Base-by-base conservation (phyloP, 768 basidiomycete genomes). In the Kwoniella mangroviensis region DNA sequence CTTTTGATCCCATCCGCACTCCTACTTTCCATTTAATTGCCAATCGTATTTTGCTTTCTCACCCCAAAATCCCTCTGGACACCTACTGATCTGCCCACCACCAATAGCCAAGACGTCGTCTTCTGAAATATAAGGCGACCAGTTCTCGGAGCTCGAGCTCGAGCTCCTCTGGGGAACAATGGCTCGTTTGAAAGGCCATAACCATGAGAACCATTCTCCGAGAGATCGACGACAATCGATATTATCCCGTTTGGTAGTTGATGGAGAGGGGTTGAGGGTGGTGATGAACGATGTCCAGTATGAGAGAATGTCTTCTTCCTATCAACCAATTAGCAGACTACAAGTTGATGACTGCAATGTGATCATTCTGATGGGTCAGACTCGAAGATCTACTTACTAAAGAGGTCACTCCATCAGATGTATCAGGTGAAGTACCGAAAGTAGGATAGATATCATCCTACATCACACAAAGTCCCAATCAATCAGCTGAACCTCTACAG, bases 391-490 rank as follows among this genome's bases (percentile, higher is more conserved):
- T 34, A 52, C 68, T 57, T 24, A 71, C 72, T 0, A 75, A 55
- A 7, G 70, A 51, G 1, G 41, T 22, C 3, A 49, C 43, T 2
- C 28, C 28, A 28, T 66, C 41, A 15, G 71, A 60, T 4, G 71
- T 43, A 51, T 43, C 62, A 7, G 67, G 69, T 4, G 73, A 57
- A 7, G 43, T 67, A 10, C 69, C 67, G 51, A 81, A 79, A 0
- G 79, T 74, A 2, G 76, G 77, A 54, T 64, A 72, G 22, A 79
- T 74, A 41, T 79, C 79, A 61, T 81, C 78, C 77, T 79, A 57
- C 43, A 7, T 9, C 3, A 34, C 34, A 34, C 9, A 4, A 5
- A 34, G 9, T 34, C 34, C 19, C 34, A 5, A 19, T 43, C 17
- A 13, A n/a, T 52, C 52, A 63, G 45, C 26, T 26, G 26, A 26